Conservation (phyloP, 495 filamentous ascomycete species). For the Neurospora sp. region DNA sequence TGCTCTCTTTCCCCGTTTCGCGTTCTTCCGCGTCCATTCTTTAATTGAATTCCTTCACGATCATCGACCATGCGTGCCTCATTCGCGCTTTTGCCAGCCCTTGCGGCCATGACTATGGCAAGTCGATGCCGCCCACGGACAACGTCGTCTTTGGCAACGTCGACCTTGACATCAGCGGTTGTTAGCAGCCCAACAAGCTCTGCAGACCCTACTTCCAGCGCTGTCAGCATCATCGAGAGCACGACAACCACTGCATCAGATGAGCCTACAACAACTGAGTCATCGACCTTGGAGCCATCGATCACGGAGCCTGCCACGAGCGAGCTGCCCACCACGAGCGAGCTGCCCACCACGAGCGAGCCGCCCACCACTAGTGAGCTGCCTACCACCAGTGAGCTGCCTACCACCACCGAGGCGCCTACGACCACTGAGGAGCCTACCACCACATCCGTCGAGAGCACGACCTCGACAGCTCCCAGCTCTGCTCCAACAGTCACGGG, state of each 20-base stretch:
- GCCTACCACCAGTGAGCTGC: not conserved
- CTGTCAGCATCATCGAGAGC: not conserved
- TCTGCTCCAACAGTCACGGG: not conserved
- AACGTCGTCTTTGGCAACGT: not conserved
- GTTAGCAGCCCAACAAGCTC: not conserved
- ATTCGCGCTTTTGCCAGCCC: not conserved
- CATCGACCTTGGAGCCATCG: not conserved
- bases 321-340: not conserved
- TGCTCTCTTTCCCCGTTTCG: not conserved
- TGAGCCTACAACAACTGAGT: not conserved
- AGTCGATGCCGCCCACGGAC: not conserved
- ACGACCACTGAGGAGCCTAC: not conserved
- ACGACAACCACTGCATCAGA: not conserved
- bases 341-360: not conserved
- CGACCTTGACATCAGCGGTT: not conserved
- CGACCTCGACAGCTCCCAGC: not conserved
- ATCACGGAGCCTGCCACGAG: not conserved
- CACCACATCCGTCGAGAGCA: not conserved
- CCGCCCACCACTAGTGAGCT: rapidly evolving
- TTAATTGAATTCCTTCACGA: not conserved
- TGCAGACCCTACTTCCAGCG: not conserved
- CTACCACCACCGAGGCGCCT: not conserved
- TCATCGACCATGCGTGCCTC: not conserved
- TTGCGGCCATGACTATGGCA: not conserved
- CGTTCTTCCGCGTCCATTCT: not conserved